Evolutionary conservation across 2,329 filamentous ascomycete species (phyloP).

Genomic region (Aspergillus ruber): DNA sequence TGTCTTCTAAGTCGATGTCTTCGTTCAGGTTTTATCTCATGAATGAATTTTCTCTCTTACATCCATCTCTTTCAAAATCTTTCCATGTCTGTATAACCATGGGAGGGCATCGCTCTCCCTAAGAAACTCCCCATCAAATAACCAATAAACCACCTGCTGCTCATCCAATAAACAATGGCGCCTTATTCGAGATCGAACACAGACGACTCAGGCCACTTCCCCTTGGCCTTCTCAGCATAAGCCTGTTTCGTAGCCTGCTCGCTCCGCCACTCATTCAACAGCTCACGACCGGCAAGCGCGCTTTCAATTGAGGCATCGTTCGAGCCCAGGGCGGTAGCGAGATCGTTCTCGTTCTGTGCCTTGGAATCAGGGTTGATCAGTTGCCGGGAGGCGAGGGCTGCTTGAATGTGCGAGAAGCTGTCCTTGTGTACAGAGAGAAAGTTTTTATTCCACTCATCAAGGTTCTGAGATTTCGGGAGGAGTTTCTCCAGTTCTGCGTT

Average conservation of each 20-base stretch:
- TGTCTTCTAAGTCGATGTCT: background rate
- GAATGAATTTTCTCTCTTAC: background rate
- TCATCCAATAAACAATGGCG: background rate
- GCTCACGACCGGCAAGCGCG: conserved; percentile 48
- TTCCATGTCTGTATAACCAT: background rate
- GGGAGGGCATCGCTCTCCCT: background rate
- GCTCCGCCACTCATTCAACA: conserved; percentile 49
- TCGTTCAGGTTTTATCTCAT: no score
- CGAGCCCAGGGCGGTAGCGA: conserved; percentile 54
- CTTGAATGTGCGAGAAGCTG: conserved; percentile 57
- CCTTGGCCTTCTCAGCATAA: conserved; percentile 39
- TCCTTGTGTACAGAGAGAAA: conserved; percentile 58
- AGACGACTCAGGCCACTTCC: conserved; percentile 37
- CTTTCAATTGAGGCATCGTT: conserved; percentile 49
- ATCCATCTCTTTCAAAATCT: background rate
- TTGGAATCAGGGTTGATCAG: conserved; percentile 53
- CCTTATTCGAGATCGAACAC: conserved; percentile 21
- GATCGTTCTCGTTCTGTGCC: conserved; percentile 53
- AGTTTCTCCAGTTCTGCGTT: conserved; percentile 60
- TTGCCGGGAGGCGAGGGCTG: conserved; percentile 55
- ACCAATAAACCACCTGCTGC: background rate
- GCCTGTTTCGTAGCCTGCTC: conserved; percentile 43
- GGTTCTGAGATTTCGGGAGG: conserved; percentile 50
- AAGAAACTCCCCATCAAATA: background rate
- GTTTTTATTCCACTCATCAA: conserved; percentile 60